These are phyloP conservation scores for Peribolospora baueri DNA, from an alignment of 768 basidiomycete genomes.

Conservation along the genomic window DNA sequence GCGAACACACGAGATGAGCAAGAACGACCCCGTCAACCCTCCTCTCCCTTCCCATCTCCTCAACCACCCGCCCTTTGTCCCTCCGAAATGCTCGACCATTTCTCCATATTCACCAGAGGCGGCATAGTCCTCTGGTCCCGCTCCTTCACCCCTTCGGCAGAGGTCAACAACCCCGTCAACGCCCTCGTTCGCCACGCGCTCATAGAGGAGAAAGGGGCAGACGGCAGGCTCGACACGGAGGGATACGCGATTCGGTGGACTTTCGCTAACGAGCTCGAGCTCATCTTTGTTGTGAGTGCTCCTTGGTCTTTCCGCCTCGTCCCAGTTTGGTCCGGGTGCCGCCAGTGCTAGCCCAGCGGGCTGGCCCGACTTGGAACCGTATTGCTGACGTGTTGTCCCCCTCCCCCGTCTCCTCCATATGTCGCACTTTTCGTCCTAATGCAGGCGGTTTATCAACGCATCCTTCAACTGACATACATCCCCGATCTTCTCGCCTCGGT, in stretches of 20 bases:
- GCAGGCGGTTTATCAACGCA: constrained; percentile 87
- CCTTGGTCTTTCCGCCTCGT: neutral
- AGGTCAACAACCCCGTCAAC: constrained; percentile 41
- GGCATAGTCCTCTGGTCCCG: constrained; percentile 85
- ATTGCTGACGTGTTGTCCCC: too few relatives aligned
- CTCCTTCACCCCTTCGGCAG: constrained; percentile 73
- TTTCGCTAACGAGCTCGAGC: constrained; percentile 77
- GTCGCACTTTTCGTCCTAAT: neutral
- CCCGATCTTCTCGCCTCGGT: constrained; percentile 61
- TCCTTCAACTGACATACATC: constrained; percentile 80
- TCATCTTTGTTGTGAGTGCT: constrained; percentile 73
- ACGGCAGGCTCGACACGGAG: constrained; percentile 34
- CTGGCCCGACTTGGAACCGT: too few relatives aligned
- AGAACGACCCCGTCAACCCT: too few relatives aligned
- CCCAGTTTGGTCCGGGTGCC: neutral
- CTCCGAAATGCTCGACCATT: constrained; percentile 61
- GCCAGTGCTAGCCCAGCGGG: neutral
- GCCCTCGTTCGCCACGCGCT: constrained; percentile 69
- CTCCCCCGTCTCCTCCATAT: constrained; percentile 2
- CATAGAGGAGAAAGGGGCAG: constrained; percentile 50
- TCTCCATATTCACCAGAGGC: constrained; percentile 62
- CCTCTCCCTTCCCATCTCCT: too few relatives aligned
- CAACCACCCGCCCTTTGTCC: neutral
- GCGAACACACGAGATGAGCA: too few relatives aligned
- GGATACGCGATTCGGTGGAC: constrained; percentile 88